Evolutionary conservation across 768 basidiomycete genomes (phyloP).

Genomic region (Phlebiopsis flavidoalba): DNA sequence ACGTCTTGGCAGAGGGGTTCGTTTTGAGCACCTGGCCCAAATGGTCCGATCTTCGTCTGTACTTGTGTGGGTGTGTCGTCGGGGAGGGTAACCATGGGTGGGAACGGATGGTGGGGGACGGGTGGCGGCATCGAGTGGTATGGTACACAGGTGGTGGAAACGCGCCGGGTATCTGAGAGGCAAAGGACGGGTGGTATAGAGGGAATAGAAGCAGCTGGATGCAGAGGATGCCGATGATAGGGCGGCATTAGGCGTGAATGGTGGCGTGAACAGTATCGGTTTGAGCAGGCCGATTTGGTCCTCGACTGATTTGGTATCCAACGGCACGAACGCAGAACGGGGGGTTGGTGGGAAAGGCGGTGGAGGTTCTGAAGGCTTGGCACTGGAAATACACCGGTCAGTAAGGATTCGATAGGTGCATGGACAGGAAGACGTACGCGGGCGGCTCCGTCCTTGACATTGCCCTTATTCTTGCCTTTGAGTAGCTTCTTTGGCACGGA

Average conservation of each 20-base stretch:
- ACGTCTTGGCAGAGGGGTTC: conserved; percentile 32
- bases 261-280: conserved; percentile 72
- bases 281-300: conserved; percentile 84
- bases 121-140: conserved; percentile 9
- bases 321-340: conserved; percentile 70
- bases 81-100: conserved; percentile 37
- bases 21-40: conserved; percentile 69
- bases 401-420: not conserved
- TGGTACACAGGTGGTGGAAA: conserved; percentile 12
- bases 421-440: conserved; percentile 39
- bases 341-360: conserved; percentile 83
- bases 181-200: conserved; percentile 6
- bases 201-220: not conserved
- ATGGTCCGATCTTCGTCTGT: conserved; percentile 72
- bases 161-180: not conserved
- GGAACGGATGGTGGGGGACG: conserved; percentile 16
- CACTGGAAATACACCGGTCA: conserved; percentile 28
- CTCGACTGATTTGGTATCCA: conserved; percentile 61
- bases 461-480: conserved; percentile 50
- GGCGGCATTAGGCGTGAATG: conserved; percentile 44
- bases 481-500: conserved; percentile 75
- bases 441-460: conserved; percentile 33
- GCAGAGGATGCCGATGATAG: conserved; percentile 10
- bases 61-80: conserved; percentile 58
- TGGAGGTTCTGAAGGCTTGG: conserved; percentile 68